phyloP scores from a whole-genome alignment of 495 filamentous ascomycete genomes.

The Hypoxylon lienhwacheense region DNA sequence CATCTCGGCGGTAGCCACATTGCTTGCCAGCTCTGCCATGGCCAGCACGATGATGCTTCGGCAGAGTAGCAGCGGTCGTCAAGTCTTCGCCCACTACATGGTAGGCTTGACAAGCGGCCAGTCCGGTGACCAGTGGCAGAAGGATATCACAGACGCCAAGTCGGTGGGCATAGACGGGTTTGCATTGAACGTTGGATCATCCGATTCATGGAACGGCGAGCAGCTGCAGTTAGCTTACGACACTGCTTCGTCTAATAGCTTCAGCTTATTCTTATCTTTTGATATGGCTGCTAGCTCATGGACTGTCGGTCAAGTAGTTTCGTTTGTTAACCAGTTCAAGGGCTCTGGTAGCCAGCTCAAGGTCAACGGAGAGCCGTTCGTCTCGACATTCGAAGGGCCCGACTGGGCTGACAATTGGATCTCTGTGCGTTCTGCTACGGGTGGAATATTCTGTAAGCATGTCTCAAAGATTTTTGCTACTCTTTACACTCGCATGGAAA shows the following conservation, averaged over 20 bases:
- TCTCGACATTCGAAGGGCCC: constrained; percentile 73
- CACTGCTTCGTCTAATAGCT: constrained; percentile 56
- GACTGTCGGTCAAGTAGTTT: constrained; percentile 56
- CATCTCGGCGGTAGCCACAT: constrained; percentile 14
- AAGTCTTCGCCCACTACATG: constrained; percentile 57
- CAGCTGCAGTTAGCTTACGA: constrained; percentile 57
- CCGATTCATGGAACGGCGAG: constrained; percentile 52
- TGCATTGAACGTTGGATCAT: constrained; percentile 65
- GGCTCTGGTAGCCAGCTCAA: constrained; percentile 54
- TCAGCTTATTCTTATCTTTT: constrained; percentile 71
- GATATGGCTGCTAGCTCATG: constrained; percentile 61
- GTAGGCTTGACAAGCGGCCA: constrained; percentile 50
- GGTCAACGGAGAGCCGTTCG: constrained; percentile 60
- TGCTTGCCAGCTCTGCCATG: constrained; percentile 25
- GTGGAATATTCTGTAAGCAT: constrained; percentile 50
- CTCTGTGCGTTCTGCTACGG: constrained; percentile 53
- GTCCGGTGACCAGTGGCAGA: constrained; percentile 55
- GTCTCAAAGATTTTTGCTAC: background rate
- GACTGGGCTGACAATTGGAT: constrained; percentile 60
- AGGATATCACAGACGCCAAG: constrained; percentile 63
- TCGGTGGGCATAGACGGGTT: constrained; percentile 71
- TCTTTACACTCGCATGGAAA: background rate
- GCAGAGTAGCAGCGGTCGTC: constrained; percentile 21
- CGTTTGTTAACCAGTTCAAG: constrained; percentile 61
- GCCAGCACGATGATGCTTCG: constrained; percentile 14